These are phyloP conservation scores for Saturnispora kantuleensis DNA, from an alignment of 805 yeast species.

Conservation along the genomic window DNA sequence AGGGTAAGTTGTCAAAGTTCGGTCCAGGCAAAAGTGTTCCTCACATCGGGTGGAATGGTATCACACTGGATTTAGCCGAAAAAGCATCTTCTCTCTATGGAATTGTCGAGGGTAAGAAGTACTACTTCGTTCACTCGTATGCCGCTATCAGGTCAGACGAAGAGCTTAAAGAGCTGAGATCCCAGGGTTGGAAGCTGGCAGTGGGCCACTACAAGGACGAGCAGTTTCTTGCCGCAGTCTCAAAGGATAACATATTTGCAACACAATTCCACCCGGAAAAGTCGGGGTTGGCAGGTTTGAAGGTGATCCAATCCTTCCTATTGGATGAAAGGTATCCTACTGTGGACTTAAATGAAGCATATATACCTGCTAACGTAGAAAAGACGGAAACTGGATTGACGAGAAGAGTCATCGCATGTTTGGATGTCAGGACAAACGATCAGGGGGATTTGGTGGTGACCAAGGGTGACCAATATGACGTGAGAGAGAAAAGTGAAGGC, in stretches of 20 bases:
- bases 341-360: neutral
- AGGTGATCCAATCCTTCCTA: constrained; percentile 64
- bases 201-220: constrained; percentile 68
- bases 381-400: constrained; percentile 51
- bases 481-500: constrained; percentile 56
- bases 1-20: constrained; percentile 50
- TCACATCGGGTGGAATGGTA: constrained; percentile 87
- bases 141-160: constrained; percentile 49
- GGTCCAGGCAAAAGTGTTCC: constrained; percentile 76
- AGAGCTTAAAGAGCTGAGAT: constrained; percentile 24
- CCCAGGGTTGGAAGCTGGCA: constrained; percentile 58
- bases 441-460: constrained; percentile 94
- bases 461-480: constrained; percentile 97
- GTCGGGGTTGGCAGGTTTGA: constrained; percentile 84
- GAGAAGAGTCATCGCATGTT: constrained; percentile 87
- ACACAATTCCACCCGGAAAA: constrained; percentile 99
- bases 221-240: constrained; percentile 71
- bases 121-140: constrained; percentile 92
- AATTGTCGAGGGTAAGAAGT: constrained; percentile 56
- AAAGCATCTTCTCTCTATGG: constrained; percentile 39
- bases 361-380: constrained; percentile 14
- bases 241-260: constrained; percentile 74
- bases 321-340: constrained; percentile 30
- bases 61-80: constrained; percentile 13
- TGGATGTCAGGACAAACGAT: constrained; percentile 95